A percentile compares a stretch with the other conserved stretches of the same genome.
phyloP scores from a whole-genome alignment of 108 stramenopile genomes.

The Skeletonema marinoi region DNA sequence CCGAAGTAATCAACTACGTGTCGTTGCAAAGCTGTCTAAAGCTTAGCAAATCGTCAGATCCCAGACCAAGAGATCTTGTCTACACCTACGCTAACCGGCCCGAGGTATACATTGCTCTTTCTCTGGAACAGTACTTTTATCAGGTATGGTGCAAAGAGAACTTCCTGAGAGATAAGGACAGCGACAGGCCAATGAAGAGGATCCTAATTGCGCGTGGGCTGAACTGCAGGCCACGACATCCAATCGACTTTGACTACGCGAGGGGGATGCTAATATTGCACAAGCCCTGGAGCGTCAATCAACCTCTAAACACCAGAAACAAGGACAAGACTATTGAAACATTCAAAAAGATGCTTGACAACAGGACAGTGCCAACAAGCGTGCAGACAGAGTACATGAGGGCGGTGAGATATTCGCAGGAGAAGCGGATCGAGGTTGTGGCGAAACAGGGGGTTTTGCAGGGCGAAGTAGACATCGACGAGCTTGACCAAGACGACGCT shows the following conservation, averaged over 20 bases:
- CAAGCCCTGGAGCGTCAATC: slow-evolving; percentile 9
- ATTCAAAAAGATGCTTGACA: neutral
- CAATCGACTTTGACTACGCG: slow-evolving; percentile 14
- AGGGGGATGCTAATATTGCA: slow-evolving; percentile 17
- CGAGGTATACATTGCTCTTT: neutral
- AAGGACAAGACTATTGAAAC: neutral
- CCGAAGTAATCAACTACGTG: neutral
- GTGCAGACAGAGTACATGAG: neutral
- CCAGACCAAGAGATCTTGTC: neutral
- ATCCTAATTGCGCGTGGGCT: neutral
- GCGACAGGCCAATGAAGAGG: neutral
- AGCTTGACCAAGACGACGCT: neutral
- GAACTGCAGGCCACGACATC: slow-evolving; percentile 3
- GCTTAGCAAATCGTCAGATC: neutral
- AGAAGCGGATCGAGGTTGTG: neutral
- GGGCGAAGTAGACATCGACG: neutral
- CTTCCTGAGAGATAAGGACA: neutral
- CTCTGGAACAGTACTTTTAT: neutral
- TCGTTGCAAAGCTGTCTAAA: neutral
- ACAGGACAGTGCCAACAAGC: neutral
- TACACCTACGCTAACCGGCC: neutral
- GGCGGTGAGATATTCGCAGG: neutral
- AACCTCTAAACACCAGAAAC: neutral
- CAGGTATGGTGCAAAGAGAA: neutral
- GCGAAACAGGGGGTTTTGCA: neutral